Evolutionary conservation across 495 filamentous ascomycete species (phyloP).

Genomic region (Glutinoglossum americanum): DNA sequence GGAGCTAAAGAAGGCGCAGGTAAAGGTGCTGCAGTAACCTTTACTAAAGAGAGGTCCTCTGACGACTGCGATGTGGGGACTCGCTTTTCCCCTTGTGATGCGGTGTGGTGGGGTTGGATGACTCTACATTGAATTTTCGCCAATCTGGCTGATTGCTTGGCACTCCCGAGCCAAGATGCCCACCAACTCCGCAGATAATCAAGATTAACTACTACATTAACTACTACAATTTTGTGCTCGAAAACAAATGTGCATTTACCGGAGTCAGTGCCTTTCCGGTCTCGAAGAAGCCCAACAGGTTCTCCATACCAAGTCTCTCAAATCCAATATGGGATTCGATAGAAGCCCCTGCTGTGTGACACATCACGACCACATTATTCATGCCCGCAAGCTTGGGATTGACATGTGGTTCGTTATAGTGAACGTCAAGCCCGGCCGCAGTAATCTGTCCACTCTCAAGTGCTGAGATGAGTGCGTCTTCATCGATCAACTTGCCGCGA

Average conservation of each 20-base stretch:
- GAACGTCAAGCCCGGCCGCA: slow-evolving; percentile 56
- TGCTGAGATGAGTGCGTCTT: slow-evolving; percentile 43
- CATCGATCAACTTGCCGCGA: slow-evolving; percentile 51
- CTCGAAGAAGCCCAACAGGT: background rate
- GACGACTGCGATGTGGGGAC: background rate
- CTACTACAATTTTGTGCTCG: background rate
- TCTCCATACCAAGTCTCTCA: slow-evolving; percentile 2
- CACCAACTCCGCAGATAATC: background rate
- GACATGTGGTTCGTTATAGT: slow-evolving; percentile 36
- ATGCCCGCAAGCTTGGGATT: background rate
- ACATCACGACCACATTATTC: background rate
- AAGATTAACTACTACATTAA: no score
- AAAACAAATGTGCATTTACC: background rate
- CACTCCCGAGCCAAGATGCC: background rate
- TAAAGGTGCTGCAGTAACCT: background rate
- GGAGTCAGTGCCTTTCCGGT: slow-evolving; percentile 1
- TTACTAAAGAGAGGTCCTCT: background rate
- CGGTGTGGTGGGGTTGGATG: background rate
- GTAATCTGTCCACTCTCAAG: slow-evolving; percentile 43
- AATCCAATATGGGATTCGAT: background rate
- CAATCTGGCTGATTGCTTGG: background rate
- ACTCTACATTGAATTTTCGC: background rate
- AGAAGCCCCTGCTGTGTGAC: background rate
- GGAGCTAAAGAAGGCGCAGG: background rate
- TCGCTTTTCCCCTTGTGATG: background rate